phyloP scores from a whole-genome alignment of 2,329 filamentous ascomycete genomes.

The Trichoderma koningii region DNA sequence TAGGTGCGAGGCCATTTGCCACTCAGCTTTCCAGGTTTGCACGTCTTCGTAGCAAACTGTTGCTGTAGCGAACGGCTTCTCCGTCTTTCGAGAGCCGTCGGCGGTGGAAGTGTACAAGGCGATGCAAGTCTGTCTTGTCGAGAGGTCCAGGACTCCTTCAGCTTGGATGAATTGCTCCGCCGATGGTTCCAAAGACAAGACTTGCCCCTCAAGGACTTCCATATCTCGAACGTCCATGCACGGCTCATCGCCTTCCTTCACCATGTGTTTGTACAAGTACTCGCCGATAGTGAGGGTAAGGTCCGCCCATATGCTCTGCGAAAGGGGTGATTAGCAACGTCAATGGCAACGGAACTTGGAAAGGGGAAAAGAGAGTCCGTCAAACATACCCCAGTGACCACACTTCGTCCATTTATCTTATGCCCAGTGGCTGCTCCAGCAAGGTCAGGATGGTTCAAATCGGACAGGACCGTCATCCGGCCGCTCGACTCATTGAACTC shows the following conservation, averaged over 20 bases:
- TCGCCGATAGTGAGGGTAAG: constrained; percentile 1
- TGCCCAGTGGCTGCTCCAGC: not conserved
- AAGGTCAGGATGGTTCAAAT: not conserved
- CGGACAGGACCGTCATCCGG: not conserved
- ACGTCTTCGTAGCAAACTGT: not conserved
- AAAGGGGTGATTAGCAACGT: not conserved
- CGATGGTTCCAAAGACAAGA: not conserved
- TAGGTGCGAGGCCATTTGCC: not conserved
- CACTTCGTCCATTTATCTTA: not conserved
- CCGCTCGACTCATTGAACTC: not conserved
- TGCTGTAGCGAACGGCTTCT: not conserved
- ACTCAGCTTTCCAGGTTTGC: not conserved
- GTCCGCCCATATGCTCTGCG: not conserved
- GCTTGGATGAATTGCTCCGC: not conserved
- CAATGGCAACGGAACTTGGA: not conserved
- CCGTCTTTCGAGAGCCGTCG: not conserved
- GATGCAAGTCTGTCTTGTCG: not conserved
- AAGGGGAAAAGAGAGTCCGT: not conserved
- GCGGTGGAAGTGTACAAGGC: not conserved
- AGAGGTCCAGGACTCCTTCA: not conserved
- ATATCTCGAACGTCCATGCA: not conserved
- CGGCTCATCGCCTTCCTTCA: not conserved
- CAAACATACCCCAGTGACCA: not conserved
- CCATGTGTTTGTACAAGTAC: constrained; percentile 1
- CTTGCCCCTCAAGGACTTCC: not conserved